phyloP scores from a whole-genome alignment of 306 rosid species.

The Vachellia pachyceras region DNA sequence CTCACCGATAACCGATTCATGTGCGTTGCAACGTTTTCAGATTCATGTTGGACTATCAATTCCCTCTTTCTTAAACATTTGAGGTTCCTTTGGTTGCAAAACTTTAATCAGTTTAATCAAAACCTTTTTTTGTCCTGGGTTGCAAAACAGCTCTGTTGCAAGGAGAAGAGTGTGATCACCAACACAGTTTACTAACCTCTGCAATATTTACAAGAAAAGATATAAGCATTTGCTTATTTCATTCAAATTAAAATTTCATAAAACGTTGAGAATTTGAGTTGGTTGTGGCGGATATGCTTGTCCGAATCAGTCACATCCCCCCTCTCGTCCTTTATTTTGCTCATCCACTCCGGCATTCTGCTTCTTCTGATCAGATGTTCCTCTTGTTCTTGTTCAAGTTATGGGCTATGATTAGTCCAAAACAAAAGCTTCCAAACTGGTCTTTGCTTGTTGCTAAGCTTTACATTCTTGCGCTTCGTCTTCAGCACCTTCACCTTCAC shows the following conservation, averaged over 20 bases:
- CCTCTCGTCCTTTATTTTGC: background rate
- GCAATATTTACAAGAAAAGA: background rate
- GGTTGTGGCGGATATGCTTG: background rate
- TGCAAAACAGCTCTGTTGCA: no score
- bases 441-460: slow-evolving; percentile 18
- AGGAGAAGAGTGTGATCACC: no score
- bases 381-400: background rate
- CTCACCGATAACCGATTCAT: no score
- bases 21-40: no score
- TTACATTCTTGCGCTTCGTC: background rate
- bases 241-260: background rate
- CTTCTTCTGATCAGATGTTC: no score
- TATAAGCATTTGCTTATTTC: background rate
- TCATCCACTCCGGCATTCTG: background rate
- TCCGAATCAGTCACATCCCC: slow-evolving; percentile 2
- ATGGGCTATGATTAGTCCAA: slow-evolving; percentile 33
- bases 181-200: no score
- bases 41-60: no score
- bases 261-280: background rate
- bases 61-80: no score
- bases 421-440: slow-evolving; percentile 34
- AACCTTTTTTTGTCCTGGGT: no score
- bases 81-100: no score
- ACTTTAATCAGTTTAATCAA: no score
- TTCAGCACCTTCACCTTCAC: background rate